Percentiles rank a stretch among this genome's conserved stretches.
phyloP scores from a whole-genome alignment of 2,329 filamentous ascomycete species.

The Ophiocordyceps robertsii region DNA sequence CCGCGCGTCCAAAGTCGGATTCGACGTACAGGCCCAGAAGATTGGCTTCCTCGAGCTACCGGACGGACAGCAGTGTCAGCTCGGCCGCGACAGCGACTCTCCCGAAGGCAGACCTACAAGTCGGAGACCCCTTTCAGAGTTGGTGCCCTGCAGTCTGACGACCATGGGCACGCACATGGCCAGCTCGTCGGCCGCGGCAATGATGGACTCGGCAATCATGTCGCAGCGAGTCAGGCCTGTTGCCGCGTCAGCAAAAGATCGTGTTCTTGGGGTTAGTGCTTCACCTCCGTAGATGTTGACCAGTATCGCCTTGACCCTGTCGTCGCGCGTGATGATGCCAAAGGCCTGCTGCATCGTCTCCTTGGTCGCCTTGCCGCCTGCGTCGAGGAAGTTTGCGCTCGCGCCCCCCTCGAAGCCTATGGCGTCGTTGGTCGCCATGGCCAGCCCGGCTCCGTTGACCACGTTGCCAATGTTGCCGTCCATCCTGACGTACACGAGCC shows the following conservation, averaged over 20 bases:
- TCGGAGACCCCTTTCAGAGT: conserved; percentile 24
- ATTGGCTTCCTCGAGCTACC: conserved; percentile 20
- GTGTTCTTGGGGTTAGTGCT: too few species aligned
- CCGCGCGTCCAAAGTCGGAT: conserved; percentile 22
- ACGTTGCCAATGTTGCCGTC: conserved; percentile 59
- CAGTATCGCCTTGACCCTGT: conserved; percentile 53
- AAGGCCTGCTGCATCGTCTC: conserved; percentile 71
- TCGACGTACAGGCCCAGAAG: conserved; percentile 23
- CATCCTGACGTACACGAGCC: conserved; percentile 66
- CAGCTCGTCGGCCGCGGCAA: conserved; percentile 24
- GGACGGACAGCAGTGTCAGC: neutral
- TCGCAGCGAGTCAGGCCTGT: conserved; percentile 33
- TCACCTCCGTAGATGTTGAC: conserved; percentile 43
- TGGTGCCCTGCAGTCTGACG: conserved; percentile 33
- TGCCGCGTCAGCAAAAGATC: neutral
- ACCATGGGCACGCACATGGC: conserved; percentile 28
- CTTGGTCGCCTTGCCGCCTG: conserved; percentile 74
- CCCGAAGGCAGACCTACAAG: conserved; percentile 17
- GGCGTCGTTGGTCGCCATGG: conserved; percentile 83
- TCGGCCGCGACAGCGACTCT: neutral
- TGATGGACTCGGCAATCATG: conserved; percentile 37
- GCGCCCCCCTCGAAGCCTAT: conserved; percentile 53
- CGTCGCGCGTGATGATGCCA: conserved; percentile 56
- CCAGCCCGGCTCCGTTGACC: conserved; percentile 79
- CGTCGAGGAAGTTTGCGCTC: conserved; percentile 79